A percentile compares a stretch with the other conserved stretches of the same genome.
phyloP scores from a whole-genome alignment of 495 filamentous ascomycete species.

The Aspergillus biplanus region DNA sequence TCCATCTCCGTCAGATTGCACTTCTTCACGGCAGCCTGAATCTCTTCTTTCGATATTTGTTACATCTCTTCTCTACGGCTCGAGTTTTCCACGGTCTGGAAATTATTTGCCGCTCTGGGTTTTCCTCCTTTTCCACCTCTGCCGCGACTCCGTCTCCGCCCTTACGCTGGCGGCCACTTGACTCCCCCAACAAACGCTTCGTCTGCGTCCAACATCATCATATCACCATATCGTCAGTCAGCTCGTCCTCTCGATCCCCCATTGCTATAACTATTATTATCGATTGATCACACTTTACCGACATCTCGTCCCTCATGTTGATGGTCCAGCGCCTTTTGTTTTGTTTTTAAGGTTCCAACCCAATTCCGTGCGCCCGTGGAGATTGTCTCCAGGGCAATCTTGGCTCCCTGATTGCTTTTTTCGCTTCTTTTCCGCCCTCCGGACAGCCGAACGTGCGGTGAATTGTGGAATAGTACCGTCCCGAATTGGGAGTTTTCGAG shows the following conservation, averaged over 20 bases:
- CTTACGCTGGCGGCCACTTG: conserved; percentile 13
- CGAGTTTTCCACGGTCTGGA: conserved; percentile 6
- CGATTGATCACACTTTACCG: not conserved
- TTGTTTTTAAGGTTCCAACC: conserved; percentile 9
- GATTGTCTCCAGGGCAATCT: conserved; percentile 16
- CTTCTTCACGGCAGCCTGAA: not conserved
- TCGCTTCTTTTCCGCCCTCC: conserved; percentile 6
- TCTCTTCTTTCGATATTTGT: not conserved
- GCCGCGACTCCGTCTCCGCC: conserved; percentile 23
- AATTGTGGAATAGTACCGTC: not conserved
- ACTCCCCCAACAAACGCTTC: conserved; percentile 20
- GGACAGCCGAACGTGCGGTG: conserved; percentile 8
- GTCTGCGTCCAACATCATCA: conserved; percentile 11
- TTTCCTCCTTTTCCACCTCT: conserved; percentile 25
- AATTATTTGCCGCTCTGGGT: conserved; percentile 17
- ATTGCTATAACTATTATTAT: conserved; percentile 3
- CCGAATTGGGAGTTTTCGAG: conserved; percentile 11
- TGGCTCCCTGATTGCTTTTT: not conserved
- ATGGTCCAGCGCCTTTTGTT: conserved; percentile 18
- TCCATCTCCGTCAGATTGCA: not conserved
- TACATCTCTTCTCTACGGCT: conserved; percentile 3
- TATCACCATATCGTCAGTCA: not conserved
- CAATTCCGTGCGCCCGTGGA: conserved; percentile 16
- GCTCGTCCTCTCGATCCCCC: not conserved
- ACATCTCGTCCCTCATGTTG: not conserved